phyloP scores from a whole-genome alignment of 768 basidiomycete species.

The Pisolithus albus region DNA sequence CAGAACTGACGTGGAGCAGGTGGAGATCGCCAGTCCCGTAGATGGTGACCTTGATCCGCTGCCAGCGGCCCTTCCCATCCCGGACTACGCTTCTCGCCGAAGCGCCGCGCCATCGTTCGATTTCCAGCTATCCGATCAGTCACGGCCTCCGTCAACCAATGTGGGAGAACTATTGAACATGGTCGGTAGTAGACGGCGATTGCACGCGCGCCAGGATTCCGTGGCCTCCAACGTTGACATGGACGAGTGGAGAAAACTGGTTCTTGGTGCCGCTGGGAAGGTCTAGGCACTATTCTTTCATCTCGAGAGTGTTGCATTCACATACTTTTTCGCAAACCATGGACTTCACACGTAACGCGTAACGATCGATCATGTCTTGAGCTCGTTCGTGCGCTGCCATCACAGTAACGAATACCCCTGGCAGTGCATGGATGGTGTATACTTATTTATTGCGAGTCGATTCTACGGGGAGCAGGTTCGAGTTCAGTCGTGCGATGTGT shows the following conservation, averaged over 20 bases:
- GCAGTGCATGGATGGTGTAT: too few relatives aligned
- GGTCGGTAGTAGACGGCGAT: neutral
- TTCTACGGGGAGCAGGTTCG: too few relatives aligned
- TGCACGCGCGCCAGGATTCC: slow-evolving; percentile 8
- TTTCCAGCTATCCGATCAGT: slow-evolving; percentile 4
- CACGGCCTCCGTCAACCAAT: neutral
- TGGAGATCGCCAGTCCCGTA: neutral
- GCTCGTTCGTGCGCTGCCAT: neutral
- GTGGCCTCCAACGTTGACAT: slow-evolving; percentile 6
- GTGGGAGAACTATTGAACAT: slow-evolving; percentile 4
- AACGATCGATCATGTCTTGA: neutral
- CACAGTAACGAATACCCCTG: neutral
- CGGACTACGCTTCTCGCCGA: neutral
- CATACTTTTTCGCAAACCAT: neutral
- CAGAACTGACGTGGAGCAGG: neutral
- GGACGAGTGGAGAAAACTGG: slow-evolving; percentile 11
- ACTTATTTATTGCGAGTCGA: too few relatives aligned
- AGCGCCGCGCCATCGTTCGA: slow-evolving; percentile 2
- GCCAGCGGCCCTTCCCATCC: slow-evolving; percentile 5
- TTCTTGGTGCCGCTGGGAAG: slow-evolving; percentile 10
- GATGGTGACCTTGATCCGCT: slow-evolving; percentile 3
- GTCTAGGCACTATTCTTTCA: neutral
- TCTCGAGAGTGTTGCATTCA: neutral
- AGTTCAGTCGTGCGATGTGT: too few relatives aligned
- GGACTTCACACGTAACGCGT: neutral